Conservation (phyloP, 371 early-diverging fungal species). For the Coemansia linderi region DNA sequence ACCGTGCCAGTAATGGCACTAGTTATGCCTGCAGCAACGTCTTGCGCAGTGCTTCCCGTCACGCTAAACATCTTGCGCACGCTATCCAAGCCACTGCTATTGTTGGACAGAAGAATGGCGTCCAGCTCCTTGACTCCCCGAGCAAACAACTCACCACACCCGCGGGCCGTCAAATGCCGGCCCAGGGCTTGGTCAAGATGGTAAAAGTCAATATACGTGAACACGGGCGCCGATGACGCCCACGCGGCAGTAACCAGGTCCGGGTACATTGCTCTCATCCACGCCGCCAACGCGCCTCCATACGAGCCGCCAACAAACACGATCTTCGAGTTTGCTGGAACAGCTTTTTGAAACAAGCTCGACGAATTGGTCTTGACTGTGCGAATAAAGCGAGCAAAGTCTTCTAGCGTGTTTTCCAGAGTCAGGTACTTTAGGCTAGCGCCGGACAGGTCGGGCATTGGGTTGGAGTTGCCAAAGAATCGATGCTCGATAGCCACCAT, state of each 20-base stretch:
- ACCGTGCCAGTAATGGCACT: constrained; percentile 3
- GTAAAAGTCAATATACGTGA: constrained; percentile 58
- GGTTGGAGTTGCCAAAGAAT: constrained; percentile 65
- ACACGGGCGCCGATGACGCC: constrained; percentile 65
- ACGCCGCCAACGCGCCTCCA: constrained; percentile 66
- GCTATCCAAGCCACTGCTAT: constrained; percentile 30
- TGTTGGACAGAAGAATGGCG: constrained; percentile 52
- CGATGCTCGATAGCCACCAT: constrained; percentile 68
- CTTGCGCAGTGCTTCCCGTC: constrained; percentile 10
- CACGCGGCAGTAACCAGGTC: constrained; percentile 64
- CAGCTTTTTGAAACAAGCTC: background rate
- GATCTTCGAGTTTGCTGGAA: constrained; percentile 33
- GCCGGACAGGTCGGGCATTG: constrained; percentile 36
- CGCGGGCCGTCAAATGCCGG: constrained; percentile 34
- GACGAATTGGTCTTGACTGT: constrained; percentile 29
- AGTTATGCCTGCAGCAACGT: background rate
- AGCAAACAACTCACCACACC: constrained; percentile 56
- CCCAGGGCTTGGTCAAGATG: constrained; percentile 57
- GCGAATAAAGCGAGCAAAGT: constrained; percentile 60
- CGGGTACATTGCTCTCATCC: constrained; percentile 66
- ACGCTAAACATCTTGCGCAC: constrained; percentile 57
- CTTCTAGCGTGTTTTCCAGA: constrained; percentile 61
- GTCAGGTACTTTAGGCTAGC: constrained; percentile 55
- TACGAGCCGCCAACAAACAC: constrained; percentile 68
- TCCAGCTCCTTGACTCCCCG: constrained; percentile 56